Base-by-base conservation (phyloP, 176 grass and related monocot species). In the Oryza punctata region DNA sequence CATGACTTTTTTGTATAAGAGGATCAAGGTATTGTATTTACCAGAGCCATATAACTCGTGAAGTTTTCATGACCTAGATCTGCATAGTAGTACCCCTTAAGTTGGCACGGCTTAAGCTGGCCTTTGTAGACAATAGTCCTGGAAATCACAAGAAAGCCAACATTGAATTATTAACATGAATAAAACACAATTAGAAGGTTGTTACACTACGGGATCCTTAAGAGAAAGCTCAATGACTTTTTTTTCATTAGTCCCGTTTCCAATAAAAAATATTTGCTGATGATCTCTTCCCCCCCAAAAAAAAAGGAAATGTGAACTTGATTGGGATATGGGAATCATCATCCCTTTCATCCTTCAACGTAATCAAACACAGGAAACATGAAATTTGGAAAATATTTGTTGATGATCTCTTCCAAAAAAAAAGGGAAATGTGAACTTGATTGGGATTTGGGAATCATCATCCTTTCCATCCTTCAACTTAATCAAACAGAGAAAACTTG, bases 91-190 rank as follows among this genome's bases (percentile, higher is more conserved):
- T 96, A 99, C 30, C 85, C 87, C 87, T 94, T 89, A 65, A 99
- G 79, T 84, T 99, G 97, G 54, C 19, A 73, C 2, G 97, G 97
- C 78, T 89, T 99, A 72, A 99, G 91, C 81, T 99, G 97, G 38
- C 97, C 97, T 69, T 99, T 99, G 81, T 94, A 99, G 43, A 99
- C 97, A 72, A 99, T 67, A 79, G 93, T 99, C 89, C 93, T 99
- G 65, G 50, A 68, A 90, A 90, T 85, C n/a, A 85, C 18, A 79
- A 71, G 52, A 71, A 52, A 65, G 33, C 63, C 41, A 94, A 73
- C 7, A 46, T 49, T 52, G 21, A 85, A 79, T 83, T 32, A 44
- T 7, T 79, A 63, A 70, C 18, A 83, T 21, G 10, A 75, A 79
- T 27, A 68, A 12, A 60, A 46, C 15, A 15, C 15, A 69, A 65